phyloP scores from a whole-genome alignment of 345 rosid species.

The Eucalyptus cloeziana region DNA sequence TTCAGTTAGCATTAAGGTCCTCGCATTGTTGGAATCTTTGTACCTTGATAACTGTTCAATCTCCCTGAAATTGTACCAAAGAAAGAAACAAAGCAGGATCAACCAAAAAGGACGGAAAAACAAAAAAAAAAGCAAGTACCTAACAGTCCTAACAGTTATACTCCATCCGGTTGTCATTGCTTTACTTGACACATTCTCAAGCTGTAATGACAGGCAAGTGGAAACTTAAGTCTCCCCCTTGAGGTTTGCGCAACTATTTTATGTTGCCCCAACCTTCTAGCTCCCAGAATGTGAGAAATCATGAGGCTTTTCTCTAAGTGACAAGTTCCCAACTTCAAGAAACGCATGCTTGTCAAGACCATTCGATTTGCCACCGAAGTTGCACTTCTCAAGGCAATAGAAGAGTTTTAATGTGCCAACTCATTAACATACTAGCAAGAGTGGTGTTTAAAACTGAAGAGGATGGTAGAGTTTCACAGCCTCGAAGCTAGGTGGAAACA shows the following conservation, averaged over 20 bases:
- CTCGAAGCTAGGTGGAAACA: not conserved
- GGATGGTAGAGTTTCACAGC: not conserved
- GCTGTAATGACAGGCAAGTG: not conserved
- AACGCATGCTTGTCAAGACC: not conserved
- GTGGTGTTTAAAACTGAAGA: not conserved
- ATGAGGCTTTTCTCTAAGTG: not conserved
- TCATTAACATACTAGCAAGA: not conserved
- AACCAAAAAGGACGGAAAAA: not conserved
- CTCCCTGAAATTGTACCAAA: conserved; percentile 25
- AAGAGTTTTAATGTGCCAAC: not conserved
- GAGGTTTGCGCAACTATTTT: not conserved
- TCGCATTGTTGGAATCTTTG: conserved; percentile 70
- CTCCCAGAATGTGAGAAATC: not conserved
- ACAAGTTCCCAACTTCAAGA: not conserved
- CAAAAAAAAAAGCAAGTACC: not conserved
- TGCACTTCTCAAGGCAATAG: not conserved
- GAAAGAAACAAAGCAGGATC: not conserved
- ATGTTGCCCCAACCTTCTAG: not conserved
- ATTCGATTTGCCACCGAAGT: not conserved
- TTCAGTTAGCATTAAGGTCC: conserved; percentile 71
- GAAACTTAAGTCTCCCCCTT: not conserved
- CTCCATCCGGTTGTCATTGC: not conserved
- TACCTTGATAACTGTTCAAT: conserved; percentile 78
- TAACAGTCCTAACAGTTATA: not conserved
- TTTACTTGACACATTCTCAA: not conserved